These are phyloP conservation scores for Coemansia sp. DNA, from an alignment of 192 early-diverging fungal species.

Conservation along the genomic window DNA sequence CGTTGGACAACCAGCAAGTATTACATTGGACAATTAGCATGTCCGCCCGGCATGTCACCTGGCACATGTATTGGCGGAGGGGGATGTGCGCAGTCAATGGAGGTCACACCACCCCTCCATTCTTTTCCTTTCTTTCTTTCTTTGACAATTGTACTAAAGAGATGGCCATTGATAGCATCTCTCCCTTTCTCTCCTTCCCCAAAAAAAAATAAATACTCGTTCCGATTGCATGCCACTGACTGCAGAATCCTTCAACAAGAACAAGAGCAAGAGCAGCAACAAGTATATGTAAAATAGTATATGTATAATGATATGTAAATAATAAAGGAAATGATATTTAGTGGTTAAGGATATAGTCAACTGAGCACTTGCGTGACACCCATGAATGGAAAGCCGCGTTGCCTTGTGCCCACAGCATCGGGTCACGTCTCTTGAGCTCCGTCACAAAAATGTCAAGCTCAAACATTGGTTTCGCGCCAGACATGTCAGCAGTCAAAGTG, in stretches of 20 bases:
- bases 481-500: background rate
- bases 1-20: too few species aligned
- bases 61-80: too few species aligned
- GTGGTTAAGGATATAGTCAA: slow-evolving; percentile 49
- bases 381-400: slow-evolving; percentile 37
- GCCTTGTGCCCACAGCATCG: slow-evolving; percentile 32
- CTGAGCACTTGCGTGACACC: slow-evolving; percentile 49
- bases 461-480: slow-evolving; percentile 35
- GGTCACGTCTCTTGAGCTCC: slow-evolving; percentile 46
- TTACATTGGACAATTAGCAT: too few species aligned
- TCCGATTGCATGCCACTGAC: background rate
- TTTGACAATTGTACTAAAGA: background rate
- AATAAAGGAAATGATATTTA: background rate
- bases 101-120: background rate
- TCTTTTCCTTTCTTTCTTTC: too few species aligned
- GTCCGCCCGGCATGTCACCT: too few species aligned
- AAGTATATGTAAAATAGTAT: too few species aligned
- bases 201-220: background rate
- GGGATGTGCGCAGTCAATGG: background rate
- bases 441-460: slow-evolving; percentile 54
- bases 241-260: background rate
- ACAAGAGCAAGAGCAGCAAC: too few species aligned
- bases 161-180: background rate
- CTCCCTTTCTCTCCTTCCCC: background rate
- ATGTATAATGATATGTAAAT: background rate